Evolutionary conservation across 1,284 basidiomycete species (phyloP), one percentile per base, ranked within the genome.

Genomic region (Schizophyllum commune): DNA sequence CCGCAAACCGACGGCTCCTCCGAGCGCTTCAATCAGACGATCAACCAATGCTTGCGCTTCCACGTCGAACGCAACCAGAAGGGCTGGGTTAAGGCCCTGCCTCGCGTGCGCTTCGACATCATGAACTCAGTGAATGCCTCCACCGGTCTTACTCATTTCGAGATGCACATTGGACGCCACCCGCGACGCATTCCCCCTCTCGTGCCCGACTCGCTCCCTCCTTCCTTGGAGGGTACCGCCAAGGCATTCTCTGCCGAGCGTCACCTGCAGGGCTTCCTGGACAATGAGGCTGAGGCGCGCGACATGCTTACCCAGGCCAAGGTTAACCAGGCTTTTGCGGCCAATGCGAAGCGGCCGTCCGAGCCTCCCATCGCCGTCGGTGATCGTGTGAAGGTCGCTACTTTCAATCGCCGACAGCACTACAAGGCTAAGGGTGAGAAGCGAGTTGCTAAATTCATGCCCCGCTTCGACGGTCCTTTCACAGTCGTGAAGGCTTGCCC

Each of bases 141-240:
- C 1, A 77, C 72, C 1, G 69, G 67, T 0, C 65, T 68, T n/a
- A 71, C 77, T 0, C 72, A 70, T 0, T 80, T 79, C 68, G 65
- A 74, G 52, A 56, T 72, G 0, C 56, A 60, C 0, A 63, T 61
- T 0, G 70, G 74, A 0, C 58, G 64, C 0, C 67, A 66, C 0
- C 74, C 73, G 0, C 59, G 66, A 0, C 11, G 74, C 1, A 62
- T 74, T 2, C 74, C 73, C 0, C 67, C 69, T 5, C 52, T 72
- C 0, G 9, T 64, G 6, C 64, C 52, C 11, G 56, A 32, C 20
- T 27, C 27, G 2, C 27, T 27, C 3, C 27, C 27, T 5, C 3
- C 27, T 2, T 5, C 27, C 3, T 5, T 27, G 3, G 5, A 27
- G 2, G 27, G 27, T 5, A 3, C 27, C 3, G 3, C 27, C 27